Evolutionary conservation across 805 yeast genomes (phyloP).

Genomic region (Komagataella phaffii): DNA sequence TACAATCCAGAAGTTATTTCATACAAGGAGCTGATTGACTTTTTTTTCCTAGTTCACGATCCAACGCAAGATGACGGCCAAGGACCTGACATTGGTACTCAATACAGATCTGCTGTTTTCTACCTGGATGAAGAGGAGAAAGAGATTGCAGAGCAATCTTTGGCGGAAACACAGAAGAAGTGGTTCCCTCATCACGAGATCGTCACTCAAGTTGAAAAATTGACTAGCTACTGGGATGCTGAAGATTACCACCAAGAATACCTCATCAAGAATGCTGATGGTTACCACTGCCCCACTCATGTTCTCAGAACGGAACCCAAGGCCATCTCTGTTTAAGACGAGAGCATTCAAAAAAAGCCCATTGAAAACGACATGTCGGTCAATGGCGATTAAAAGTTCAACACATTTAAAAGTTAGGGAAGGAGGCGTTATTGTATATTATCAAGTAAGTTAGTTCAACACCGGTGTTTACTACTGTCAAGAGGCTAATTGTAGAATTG

Average conservation of each 20-base stretch:
- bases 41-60: slow-evolving; percentile 88
- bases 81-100: slow-evolving; percentile 84
- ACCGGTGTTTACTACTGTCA: background rate
- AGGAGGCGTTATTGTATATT: background rate
- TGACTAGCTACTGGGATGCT: slow-evolving; percentile 75
- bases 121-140: slow-evolving; percentile 41
- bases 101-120: slow-evolving; percentile 78
- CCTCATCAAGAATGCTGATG: slow-evolving; percentile 65
- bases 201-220: slow-evolving; percentile 57
- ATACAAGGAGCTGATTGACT: slow-evolving; percentile 53
- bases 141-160: slow-evolving; percentile 22
- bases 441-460: background rate
- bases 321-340: slow-evolving; percentile 2
- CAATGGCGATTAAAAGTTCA: background rate
- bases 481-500: background rate
- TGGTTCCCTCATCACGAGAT: slow-evolving; percentile 68
- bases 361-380: background rate
- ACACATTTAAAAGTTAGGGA: background rate
- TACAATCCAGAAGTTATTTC: slow-evolving; percentile 59
- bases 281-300: slow-evolving; percentile 88
- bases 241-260: slow-evolving; percentile 89
- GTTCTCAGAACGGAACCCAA: slow-evolving; percentile 55
- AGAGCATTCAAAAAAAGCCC: background rate
- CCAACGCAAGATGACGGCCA: slow-evolving; percentile 78
- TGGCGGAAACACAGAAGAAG: slow-evolving; percentile 45